Base-by-base conservation (phyloP, 23 red algal genomes). In the Gracilaria gracilis region DNA sequence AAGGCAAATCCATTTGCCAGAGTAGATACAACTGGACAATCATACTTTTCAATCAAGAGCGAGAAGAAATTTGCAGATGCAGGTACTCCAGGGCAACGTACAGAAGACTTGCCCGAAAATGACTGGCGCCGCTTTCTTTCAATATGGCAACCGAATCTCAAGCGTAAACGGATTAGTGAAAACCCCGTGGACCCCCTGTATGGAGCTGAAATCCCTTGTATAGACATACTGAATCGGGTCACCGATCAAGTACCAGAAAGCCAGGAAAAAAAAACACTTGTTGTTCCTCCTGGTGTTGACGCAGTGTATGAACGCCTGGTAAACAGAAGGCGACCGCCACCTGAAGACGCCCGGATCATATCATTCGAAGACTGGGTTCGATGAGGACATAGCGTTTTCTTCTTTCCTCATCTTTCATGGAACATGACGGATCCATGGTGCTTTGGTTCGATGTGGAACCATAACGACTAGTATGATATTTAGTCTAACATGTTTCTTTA, bases 1-100 rank as follows among this genome's bases (percentile, higher is more conserved):
- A 76, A 67, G 20, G 54, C 66, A 49, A 71, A 92, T 39, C 89
- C 64, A 32, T 92, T 84, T 69, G 78, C 89, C 19, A 47, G 89
- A 42, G 80, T 92, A 48, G 78, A 92, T 70, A 84, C 89, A 57
- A 92, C 89, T 9, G 89, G 89, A 21, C 79, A 84, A 37, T 84
- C 79, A 29, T 92, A 92, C 54, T 92, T 73, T 57, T 76, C 62
- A 36, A 92, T 92, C 65, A 74, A 74, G 49, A 65, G 40, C 20
- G 65, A 71, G 61, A 90, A 67, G 54, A 87, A 87, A 42, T 24
- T 67, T 23, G 51, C 20, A 38, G 48, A 66, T 9, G 76, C 16
- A 70, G 21, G 14, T 13, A 51, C 4, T 15, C 33, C 81, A 24
- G 53, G 44, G 1, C 16, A 31, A 23, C 14, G 31, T 32, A 21